Evolutionary conservation across 176 grass and related monocot genomes (phyloP), one percentile per base, ranked within the genome.

Genomic region (Avena atlantica): DNA sequence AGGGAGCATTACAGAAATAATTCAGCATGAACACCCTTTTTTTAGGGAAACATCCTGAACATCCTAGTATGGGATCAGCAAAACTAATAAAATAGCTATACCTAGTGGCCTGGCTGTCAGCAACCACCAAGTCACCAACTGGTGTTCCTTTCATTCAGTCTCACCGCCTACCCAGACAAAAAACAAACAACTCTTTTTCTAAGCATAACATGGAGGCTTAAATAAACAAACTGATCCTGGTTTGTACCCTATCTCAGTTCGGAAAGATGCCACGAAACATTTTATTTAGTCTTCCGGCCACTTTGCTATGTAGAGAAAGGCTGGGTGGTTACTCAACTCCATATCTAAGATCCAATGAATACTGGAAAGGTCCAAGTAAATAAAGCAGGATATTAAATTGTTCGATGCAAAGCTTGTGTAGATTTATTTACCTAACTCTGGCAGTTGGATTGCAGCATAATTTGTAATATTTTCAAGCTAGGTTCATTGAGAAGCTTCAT

Each of bases 261-360:
- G 78, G 78, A 89, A 89, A 86, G 78, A 81, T 76, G 70, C 7
- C 5, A 78, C 14, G 20, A 56, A 29, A 29, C 20, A 58, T 58
- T 37, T 78, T 75, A 45, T 63, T 37, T 19, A 59, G 11, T 55
- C 9, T 78, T 5, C 29, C 68, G 17, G 13, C 13, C 14, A 37
- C 34, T 86, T 78, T 31, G 52, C 74, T 68, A 78, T 79, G 62
- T 86, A n/a, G 36, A 20, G 49, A 29, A 86, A 17, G 49, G n/a
- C 59, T 69, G 29, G 61, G 50, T 70, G 76, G 21, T 12, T 73
- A 29, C 42, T 57, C 81, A 37, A 74, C 61, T 81, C 76, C 19
- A 88, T 62, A 80, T 75, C 60, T 81, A 76, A 85, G 40, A 88
- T 76, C 27, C 86, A 85, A 45, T 76, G 49, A 29, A n/a, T 76